Conservation (phyloP, 177 flowering plant genomes). For the Vitis hybrid region DNA sequence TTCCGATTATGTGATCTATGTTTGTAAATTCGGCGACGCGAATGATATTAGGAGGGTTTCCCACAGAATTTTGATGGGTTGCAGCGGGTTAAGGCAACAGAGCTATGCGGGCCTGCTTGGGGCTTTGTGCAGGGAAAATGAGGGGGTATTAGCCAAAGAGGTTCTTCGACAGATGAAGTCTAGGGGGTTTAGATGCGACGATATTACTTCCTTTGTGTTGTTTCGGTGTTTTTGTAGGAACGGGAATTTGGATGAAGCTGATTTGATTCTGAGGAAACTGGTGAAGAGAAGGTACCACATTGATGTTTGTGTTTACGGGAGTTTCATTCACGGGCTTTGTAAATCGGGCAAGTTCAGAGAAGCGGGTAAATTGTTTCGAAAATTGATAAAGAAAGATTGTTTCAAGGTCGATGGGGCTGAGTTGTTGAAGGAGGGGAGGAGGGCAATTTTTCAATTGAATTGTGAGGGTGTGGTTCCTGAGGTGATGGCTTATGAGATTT, state of each 20-base stretch:
- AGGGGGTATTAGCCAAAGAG: conserved; percentile 19
- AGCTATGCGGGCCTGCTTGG: conserved; percentile 37
- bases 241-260: conserved; percentile 38
- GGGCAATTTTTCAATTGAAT: conserved; percentile 36
- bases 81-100: conserved; percentile 21
- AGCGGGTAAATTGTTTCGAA: conserved; percentile 34
- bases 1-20: conserved; percentile 25
- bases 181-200: conserved; percentile 26
- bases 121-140: conserved; percentile 34
- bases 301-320: conserved; percentile 41
- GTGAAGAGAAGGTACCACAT: conserved; percentile 17
- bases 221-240: conserved; percentile 35
- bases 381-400: conserved; percentile 23
- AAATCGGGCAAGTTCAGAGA: conserved; percentile 36
- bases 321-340: conserved; percentile 39
- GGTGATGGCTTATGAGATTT: conserved; percentile 33
- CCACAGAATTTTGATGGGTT: conserved; percentile 28
- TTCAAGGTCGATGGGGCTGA: conserved; percentile 1
- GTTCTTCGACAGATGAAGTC: conserved; percentile 29
- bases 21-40: conserved; percentile 28
- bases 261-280: conserved; percentile 35
- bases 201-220: conserved; percentile 26
- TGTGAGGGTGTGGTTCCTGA: conserved; percentile 32
- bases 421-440: conserved; percentile 27
- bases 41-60: conserved; percentile 19